Percentiles rank a stretch among this genome's conserved stretches.
Conservation (phyloP, 768 basidiomycete species). For the Leccinum rimulosum region DNA sequence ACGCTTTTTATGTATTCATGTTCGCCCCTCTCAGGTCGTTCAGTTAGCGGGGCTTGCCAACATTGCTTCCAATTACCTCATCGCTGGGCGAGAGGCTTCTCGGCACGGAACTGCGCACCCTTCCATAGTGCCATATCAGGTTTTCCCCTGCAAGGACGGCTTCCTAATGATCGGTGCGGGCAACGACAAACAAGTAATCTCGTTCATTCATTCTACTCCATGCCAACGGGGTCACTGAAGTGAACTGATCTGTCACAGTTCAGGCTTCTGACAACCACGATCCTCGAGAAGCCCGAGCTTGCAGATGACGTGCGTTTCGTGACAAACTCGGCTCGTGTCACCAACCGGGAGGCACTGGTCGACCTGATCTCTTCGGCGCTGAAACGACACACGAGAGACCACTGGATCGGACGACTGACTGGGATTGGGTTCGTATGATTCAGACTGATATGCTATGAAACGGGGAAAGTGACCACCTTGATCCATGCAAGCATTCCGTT, state of each 20-base stretch:
- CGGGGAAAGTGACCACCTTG: conserved; percentile 4
- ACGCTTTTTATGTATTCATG: not conserved
- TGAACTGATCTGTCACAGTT: conserved; percentile 49
- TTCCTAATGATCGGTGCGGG: conserved; percentile 94
- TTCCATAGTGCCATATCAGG: conserved; percentile 92
- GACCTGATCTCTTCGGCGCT: conserved; percentile 63
- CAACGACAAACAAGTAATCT: conserved; percentile 75
- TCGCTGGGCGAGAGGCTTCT: conserved; percentile 76
- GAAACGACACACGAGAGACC: conserved; percentile 51
- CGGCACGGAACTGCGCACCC: conserved; percentile 93
- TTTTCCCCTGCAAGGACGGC: conserved; percentile 82
- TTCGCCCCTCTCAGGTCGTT: not conserved
- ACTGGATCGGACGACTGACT: conserved; percentile 75
- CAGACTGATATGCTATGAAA: conserved; percentile 6
- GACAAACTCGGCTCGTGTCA: conserved; percentile 74
- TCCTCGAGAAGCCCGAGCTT: conserved; percentile 62
- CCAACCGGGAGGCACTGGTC: conserved; percentile 69
- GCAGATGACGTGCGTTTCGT: conserved; percentile 59
- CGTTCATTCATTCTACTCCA: conserved; percentile 6
- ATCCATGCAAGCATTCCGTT: conserved; percentile 60
- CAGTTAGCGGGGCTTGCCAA: conserved; percentile 90
- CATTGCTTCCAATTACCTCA: conserved; percentile 91
- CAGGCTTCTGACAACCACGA: conserved; percentile 56
- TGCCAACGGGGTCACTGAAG: conserved; percentile 10
- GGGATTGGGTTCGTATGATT: conserved; percentile 68